Percentiles rank a stretch among this genome's conserved stretches.
Evolutionary conservation across 371 early-diverging fungal genomes (phyloP).

Genomic region (Mortierella sp.): DNA sequence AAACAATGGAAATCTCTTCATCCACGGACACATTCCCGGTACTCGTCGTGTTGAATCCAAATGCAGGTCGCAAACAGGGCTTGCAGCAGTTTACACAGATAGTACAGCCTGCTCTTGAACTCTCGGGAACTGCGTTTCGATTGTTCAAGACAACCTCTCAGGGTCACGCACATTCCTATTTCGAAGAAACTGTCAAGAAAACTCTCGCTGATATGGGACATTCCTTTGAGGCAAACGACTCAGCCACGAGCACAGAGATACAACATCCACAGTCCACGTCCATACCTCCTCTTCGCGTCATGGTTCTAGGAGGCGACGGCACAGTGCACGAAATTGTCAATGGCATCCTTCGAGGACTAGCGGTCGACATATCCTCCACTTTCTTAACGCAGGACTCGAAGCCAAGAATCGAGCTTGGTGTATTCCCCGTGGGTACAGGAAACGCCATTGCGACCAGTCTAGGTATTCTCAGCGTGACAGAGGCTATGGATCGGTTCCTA

Average conservation of each 20-base stretch:
- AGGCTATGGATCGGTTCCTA: conserved; percentile 22
- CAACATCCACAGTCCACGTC: background rate
- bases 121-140: background rate
- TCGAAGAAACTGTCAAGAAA: conserved; percentile 20
- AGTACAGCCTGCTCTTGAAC: conserved; percentile 13
- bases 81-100: background rate
- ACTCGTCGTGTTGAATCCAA: conserved; percentile 39
- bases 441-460: conserved; percentile 46
- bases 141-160: conserved; percentile 21
- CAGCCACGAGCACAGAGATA: background rate
- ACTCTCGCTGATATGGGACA: conserved; percentile 15
- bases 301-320: conserved; percentile 43
- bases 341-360: conserved; percentile 28
- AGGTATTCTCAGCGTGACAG: conserved; percentile 14
- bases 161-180: conserved; percentile 21
- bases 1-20: background rate
- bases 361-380: background rate
- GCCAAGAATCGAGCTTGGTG: conserved; percentile 14
- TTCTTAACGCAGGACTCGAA: too few relatives aligned
- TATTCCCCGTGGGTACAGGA: conserved; percentile 34
- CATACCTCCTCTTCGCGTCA: conserved; percentile 6
- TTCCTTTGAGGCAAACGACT: background rate
- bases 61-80: conserved; percentile 26
- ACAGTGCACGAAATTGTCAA: conserved; percentile 43
- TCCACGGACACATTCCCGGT: conserved; percentile 7